Conservation (phyloP, 192 early-diverging fungal species). For the Backusella morwellensis region DNA sequence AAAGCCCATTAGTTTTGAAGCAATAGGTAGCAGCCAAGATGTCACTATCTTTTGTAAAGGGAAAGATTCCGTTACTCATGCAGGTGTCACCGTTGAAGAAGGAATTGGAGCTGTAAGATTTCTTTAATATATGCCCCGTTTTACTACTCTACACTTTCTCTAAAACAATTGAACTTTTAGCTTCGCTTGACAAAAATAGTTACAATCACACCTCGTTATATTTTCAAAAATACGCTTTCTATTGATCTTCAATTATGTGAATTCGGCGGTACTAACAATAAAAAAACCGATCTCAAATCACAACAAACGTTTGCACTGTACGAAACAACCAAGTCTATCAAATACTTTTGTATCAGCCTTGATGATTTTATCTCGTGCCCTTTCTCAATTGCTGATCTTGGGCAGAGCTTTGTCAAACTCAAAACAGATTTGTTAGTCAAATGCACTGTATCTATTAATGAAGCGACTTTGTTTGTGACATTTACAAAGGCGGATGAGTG, state of each 20-base stretch:
- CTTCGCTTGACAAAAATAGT: constrained; percentile 67
- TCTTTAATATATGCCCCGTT: not conserved
- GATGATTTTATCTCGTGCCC: constrained; percentile 48
- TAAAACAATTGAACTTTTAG: constrained; percentile 26
- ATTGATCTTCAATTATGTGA: constrained; percentile 60
- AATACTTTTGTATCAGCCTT: constrained; percentile 3
- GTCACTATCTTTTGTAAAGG: constrained; percentile 45
- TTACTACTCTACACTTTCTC: not conserved
- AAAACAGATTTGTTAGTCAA: constrained; percentile 15
- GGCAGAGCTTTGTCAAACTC: constrained; percentile 64
- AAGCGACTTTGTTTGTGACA: constrained; percentile 76
- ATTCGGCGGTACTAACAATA: constrained; percentile 27
- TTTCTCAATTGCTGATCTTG: constrained; percentile 72
- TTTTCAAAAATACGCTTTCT: constrained; percentile 65
- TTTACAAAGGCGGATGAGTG: constrained; percentile 62
- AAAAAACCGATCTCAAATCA: not conserved
- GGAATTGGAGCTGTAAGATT: constrained; percentile 54
- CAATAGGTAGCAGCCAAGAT: constrained; percentile 71
- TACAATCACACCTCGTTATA: constrained; percentile 74
- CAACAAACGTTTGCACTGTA: constrained; percentile 7
- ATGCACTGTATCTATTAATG: constrained; percentile 58
- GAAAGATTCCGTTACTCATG: constrained; percentile 33
- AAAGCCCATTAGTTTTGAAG: constrained; percentile 75
- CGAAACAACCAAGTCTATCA: not conserved
- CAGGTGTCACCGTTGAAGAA: constrained; percentile 72